phyloP scores from a whole-genome alignment of 78 protist species.

The Dictyostelium discoideum region dicty_2.7 NC_007091.3:487501-488000 shows the following conservation, averaged over 20 bases:
- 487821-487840: not conserved
- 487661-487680: not conserved
- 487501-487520: not conserved
- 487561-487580: too few relatives aligned
- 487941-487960: not conserved
- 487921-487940: not conserved
- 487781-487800: not conserved
- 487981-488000: not conserved
- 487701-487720: not conserved
- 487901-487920: not conserved
- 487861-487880: not conserved
- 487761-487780: slow-evolving; percentile 18
- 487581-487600: too few relatives aligned
- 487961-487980: not conserved
- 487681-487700: not conserved
- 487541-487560: not conserved
- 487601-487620: too few relatives aligned
- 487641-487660: not conserved
- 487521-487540: too few relatives aligned
- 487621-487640: not conserved
- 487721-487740: not conserved
- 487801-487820: not conserved
- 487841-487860: not conserved
- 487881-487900: slow-evolving; percentile 9
- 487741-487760: not conserved